phyloP scores from a whole-genome alignment of 345 rosid genomes.

The Hibiscus syriacus region DNA sequence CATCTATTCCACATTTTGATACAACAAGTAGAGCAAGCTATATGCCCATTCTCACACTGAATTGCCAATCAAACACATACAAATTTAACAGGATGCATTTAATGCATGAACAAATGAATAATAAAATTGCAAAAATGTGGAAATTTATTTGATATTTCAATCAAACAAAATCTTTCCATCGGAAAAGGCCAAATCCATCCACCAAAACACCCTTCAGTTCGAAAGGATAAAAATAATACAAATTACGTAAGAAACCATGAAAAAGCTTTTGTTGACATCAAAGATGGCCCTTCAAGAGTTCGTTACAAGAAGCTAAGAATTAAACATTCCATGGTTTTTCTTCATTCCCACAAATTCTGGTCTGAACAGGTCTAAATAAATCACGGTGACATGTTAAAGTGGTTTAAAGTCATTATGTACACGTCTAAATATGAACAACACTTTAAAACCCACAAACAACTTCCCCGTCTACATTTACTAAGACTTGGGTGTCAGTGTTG shows the following conservation, averaged over 20 bases:
- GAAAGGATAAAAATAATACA: not conserved
- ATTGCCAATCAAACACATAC: constrained; percentile 1
- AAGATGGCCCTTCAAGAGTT: not conserved
- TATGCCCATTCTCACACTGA: constrained; percentile 67
- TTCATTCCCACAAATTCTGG: not conserved
- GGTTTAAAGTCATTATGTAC: not conserved
- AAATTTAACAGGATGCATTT: not conserved
- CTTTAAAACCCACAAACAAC: not conserved
- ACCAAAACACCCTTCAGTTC: not conserved
- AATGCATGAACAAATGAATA: not conserved
- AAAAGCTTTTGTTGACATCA: too few relatives aligned
- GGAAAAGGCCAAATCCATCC: not conserved
- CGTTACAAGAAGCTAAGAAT: not conserved
- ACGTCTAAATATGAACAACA: not conserved
- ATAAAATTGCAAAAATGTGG: not conserved
- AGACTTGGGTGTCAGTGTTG: not conserved
- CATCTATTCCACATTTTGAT: too few relatives aligned
- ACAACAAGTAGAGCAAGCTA: too few relatives aligned
- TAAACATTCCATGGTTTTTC: not conserved
- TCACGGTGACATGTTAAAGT: not conserved
- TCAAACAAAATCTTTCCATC: not conserved
- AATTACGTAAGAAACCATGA: not conserved
- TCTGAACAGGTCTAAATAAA: not conserved
- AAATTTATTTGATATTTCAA: not conserved
- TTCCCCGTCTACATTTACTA: not conserved